These are phyloP conservation scores for Pyricularia pennisetigena DNA, from an alignment of 2,329 filamentous ascomycete species.

Conservation along the genomic window DNA sequence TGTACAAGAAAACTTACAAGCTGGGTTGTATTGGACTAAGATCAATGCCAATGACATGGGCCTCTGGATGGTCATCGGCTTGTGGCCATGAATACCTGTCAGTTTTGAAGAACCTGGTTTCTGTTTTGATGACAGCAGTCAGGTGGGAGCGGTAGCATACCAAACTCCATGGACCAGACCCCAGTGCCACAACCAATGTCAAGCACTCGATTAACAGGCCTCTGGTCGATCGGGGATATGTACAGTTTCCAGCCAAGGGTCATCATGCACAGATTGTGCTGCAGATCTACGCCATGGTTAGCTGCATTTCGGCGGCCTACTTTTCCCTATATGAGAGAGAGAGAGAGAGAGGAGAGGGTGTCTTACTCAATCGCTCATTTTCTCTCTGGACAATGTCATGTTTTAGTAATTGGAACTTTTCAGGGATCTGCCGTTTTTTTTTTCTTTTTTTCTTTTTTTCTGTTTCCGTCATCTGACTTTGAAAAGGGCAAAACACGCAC, in stretches of 20 bases:
- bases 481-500: constrained; percentile 7
- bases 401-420: not conserved
- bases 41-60: constrained; percentile 10
- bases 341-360: not conserved
- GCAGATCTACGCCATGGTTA: constrained; percentile 6
- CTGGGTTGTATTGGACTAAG: constrained; percentile 13
- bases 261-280: constrained; percentile 10
- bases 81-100: not conserved
- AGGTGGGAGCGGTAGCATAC: not conserved
- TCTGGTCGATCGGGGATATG: constrained; percentile 1
- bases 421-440: not conserved
- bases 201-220: constrained; percentile 2
- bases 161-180: constrained; percentile 5
- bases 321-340: not conserved
- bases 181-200: constrained; percentile 6
- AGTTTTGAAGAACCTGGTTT: constrained; percentile 5
- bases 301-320: not conserved
- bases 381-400: constrained; percentile 7
- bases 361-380: constrained; percentile 3
- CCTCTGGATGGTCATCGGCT: constrained; percentile 7
- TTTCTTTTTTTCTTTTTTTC: not conserved
- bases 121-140: not conserved
- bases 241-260: constrained; percentile 10
- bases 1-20: constrained; percentile 3
- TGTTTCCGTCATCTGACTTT: not conserved